These are phyloP conservation scores for Emmonsiellopsis sp. DNA, from an alignment of 2,329 filamentous ascomycete genomes.

Conservation along the genomic window DNA sequence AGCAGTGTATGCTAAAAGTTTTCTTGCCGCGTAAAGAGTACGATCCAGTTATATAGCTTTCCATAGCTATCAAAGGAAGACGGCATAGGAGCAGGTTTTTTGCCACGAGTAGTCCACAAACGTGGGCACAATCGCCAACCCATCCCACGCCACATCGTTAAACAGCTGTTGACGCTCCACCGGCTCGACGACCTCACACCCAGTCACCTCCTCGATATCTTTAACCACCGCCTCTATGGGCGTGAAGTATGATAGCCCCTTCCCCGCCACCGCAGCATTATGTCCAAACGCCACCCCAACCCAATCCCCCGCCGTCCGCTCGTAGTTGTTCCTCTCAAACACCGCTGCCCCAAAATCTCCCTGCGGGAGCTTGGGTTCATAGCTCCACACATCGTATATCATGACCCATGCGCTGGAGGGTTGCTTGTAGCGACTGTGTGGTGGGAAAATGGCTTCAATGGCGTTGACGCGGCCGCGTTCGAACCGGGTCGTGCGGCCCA, in stretches of 20 bases:
- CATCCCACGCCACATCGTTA: neutral
- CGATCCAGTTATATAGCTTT: too few species aligned
- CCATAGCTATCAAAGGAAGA: too few species aligned
- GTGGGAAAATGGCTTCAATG: neutral
- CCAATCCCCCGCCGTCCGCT: neutral
- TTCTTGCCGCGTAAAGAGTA: too few species aligned
- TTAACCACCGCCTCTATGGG: neutral
- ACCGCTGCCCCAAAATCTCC: neutral
- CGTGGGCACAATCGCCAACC: neutral
- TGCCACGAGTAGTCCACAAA: too few species aligned
- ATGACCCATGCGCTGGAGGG: too few species aligned
- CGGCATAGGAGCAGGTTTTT: too few species aligned
- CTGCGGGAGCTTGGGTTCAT: too few species aligned
- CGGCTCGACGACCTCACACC: neutral
- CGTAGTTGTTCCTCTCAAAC: neutral
- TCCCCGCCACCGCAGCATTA: neutral
- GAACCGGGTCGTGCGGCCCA: neutral
- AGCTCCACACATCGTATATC: too few species aligned
- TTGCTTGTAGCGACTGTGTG: neutral
- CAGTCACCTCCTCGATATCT: neutral
- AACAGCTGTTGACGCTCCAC: neutral
- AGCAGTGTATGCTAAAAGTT: too few species aligned
- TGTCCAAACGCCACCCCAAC: neutral
- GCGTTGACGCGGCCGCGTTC: neutral
- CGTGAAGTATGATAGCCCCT: neutral